phyloP scores from a whole-genome alignment of 306 rosid genomes.

The Bauhinia variegata region DNA sequence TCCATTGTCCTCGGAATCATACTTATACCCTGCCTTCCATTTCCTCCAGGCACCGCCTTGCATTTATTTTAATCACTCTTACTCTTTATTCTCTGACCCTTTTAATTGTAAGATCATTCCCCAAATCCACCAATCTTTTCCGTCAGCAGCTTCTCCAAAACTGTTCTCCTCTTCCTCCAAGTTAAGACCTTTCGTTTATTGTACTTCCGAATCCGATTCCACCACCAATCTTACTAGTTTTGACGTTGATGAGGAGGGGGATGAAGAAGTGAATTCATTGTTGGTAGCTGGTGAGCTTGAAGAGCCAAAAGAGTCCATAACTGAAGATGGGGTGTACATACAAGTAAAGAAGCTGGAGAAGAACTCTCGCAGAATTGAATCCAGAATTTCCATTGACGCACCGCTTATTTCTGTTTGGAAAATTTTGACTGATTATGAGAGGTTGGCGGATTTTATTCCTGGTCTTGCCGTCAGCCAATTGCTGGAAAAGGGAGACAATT shows the following conservation, averaged over 20 bases:
- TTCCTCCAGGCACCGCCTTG: constrained; percentile 20
- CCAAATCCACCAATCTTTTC: background rate
- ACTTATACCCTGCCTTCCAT: constrained; percentile 11
- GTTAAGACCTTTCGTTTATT: constrained; percentile 23
- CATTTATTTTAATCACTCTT: constrained; percentile 20
- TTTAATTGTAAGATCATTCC: constrained; percentile 10
- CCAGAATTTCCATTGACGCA: constrained; percentile 58
- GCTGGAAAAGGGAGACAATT: constrained; percentile 56
- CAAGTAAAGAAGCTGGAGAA: constrained; percentile 56
- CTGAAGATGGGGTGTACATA: constrained; percentile 54
- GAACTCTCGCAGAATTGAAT: constrained; percentile 68
- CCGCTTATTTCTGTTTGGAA: constrained; percentile 65
- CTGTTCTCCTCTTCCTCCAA: constrained; percentile 33
- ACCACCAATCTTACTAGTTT: background rate
- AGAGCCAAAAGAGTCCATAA: constrained; percentile 15
- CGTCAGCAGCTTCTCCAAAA: constrained; percentile 26
- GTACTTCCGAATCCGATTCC: constrained; percentile 46
- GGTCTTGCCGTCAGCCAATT: constrained; percentile 70
- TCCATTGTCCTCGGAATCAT: constrained; percentile 36
- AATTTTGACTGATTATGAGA: constrained; percentile 82
- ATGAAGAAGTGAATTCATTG: constrained; percentile 8
- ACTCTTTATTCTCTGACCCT: constrained; percentile 25
- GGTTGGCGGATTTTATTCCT: constrained; percentile 81
- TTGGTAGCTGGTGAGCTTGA: constrained; percentile 6
- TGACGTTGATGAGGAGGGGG: constrained; percentile 4